phyloP scores from a whole-genome alignment of 306 rosid genomes.

The Quercus wislizeni region DNA sequence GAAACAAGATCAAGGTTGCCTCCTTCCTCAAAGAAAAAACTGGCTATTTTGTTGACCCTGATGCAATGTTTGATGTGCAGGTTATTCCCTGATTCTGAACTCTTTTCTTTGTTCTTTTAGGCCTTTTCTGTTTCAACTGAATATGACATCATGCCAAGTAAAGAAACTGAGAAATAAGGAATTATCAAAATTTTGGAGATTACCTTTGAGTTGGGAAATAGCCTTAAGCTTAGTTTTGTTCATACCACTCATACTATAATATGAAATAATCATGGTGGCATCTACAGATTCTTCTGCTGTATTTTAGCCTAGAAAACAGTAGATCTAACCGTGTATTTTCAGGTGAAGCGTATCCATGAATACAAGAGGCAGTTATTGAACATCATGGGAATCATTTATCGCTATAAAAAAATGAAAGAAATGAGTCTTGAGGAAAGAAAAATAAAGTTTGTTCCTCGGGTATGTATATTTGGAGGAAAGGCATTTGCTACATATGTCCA shows the following conservation, averaged over 20 bases:
- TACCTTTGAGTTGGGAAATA: too few species aligned
- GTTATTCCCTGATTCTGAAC: slow-evolving; percentile 34
- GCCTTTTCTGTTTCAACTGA: too few species aligned
- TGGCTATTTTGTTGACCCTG: slow-evolving; percentile 85
- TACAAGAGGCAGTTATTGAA: slow-evolving; percentile 89
- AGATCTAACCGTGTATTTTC: slow-evolving; percentile 8
- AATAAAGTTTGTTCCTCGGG: slow-evolving; percentile 81
- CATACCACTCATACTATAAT: too few species aligned
- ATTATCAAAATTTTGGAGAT: too few species aligned
- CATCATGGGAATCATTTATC: slow-evolving; percentile 85
- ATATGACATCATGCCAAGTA: slow-evolving; percentile 6
- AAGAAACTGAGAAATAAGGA: not conserved
- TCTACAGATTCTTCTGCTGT: not conserved
- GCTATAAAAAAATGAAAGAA: slow-evolving; percentile 98
- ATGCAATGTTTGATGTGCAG: slow-evolving; percentile 95
- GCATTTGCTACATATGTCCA: slow-evolving; percentile 93
- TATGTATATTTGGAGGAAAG: slow-evolving; percentile 95
- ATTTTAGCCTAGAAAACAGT: not conserved
- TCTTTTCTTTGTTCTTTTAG: not conserved
- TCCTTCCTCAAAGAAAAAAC: slow-evolving; percentile 73
- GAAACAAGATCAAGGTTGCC: slow-evolving; percentile 77
- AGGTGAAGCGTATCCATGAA: slow-evolving; percentile 99
- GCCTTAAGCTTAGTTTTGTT: too few species aligned
- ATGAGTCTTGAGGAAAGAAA: slow-evolving; percentile 72
- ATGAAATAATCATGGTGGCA: too few species aligned